Evolutionary conservation across 129 eudicot species (phyloP), one percentile per base, ranked within the genome.

Genomic region (Kitagawia praeruptora): DNA sequence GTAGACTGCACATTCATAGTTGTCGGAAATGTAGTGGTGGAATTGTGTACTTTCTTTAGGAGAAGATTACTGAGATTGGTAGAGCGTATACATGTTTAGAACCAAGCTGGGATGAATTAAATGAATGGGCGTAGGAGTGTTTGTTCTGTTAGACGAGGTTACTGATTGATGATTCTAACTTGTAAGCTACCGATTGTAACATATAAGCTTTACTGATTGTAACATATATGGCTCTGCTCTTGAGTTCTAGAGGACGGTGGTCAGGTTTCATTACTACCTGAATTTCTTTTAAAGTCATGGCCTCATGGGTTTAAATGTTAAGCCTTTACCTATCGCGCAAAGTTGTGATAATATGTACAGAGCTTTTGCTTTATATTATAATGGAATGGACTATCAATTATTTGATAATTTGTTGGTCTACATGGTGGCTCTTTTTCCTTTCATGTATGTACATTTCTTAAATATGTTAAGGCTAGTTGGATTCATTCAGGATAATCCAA

Each of bases 401-500:
- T n/a, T n/a, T n/a, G n/a, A n/a, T n/a, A n/a, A n/a, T n/a, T n/a
- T n/a, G n/a, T n/a, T n/a, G n/a, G n/a, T n/a, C n/a, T n/a, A n/a
- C n/a, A n/a, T n/a, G n/a, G n/a, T n/a, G n/a, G n/a, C 48, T 45
- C 48, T 45, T 45, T 42, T 9, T 2, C 14, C 48, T 40, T 41
- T n/a, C 15, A n/a, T 67, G 14, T 31, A 28, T 73, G 19, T 73
- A 47, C 31, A 41, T 9, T 23, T 23, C 48, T 42, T 0, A 46
- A 51, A 45, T 13, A 13, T 44, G 25, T n/a, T 74, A 46, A 74
- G 40, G 77, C 58, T 25, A 25, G n/a, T 45, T 46, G 40, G 49
- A 61, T 78, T 31, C 53, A 21, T 79, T 19, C 9, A 79, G 81
- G 75, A 67, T 34, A 44, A 34, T 77, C 79, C 44, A 46, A 10